phyloP scores from a whole-genome alignment of 257 asterid species.

The Gynochthodes officinalis region DNA sequence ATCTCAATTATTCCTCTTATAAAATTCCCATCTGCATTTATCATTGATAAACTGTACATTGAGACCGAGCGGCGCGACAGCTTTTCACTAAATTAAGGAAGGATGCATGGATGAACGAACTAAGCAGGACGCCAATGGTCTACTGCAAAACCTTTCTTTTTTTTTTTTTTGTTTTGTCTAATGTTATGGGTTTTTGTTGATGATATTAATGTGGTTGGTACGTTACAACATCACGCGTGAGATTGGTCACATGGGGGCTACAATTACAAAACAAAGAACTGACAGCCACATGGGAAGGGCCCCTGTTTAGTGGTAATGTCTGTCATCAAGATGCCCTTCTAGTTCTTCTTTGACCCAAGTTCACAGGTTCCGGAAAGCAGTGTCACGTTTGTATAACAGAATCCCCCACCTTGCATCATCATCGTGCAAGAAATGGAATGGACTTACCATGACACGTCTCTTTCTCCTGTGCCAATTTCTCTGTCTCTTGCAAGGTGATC shows the following conservation, averaged over 20 bases:
- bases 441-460: background rate
- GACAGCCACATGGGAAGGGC: conserved; percentile 20
- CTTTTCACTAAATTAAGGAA: background rate
- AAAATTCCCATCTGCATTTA: background rate
- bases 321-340: conserved; percentile 17
- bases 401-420: background rate
- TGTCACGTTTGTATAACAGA: conserved; percentile 6
- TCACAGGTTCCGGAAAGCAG: background rate
- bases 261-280: background rate
- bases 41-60: background rate
- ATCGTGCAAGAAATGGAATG: conserved; percentile 5
- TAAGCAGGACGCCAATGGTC: background rate
- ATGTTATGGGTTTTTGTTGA: too few relatives aligned
- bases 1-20: too few relatives aligned
- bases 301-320: conserved; percentile 7
- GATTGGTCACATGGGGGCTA: conserved; percentile 17
- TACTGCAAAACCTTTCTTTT: background rate
- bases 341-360: conserved; percentile 7
- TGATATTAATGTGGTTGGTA: background rate
- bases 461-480: conserved; percentile 1
- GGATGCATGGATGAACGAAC: too few relatives aligned
- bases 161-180: too few relatives aligned
- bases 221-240: conserved; percentile 14
- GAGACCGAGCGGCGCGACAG: background rate
- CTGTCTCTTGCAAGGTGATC: too few relatives aligned